Conservation (phyloP, 2,329 filamentous ascomycete species). For the Colletotrichum sp. region DNA sequence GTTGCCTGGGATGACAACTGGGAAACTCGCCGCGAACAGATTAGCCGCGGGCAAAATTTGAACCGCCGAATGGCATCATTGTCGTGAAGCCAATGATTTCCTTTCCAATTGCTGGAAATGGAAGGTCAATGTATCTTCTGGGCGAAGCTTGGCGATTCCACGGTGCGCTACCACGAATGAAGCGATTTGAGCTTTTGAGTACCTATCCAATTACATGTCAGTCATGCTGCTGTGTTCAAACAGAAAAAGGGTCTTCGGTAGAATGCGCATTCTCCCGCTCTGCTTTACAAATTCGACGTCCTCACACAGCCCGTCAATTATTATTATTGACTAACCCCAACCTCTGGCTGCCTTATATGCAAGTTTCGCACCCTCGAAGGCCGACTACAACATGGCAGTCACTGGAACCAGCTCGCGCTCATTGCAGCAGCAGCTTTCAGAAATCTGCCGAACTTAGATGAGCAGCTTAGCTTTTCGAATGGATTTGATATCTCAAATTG, state of each 20-base stretch:
- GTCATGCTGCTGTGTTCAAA: neutral
- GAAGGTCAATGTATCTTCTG: neutral
- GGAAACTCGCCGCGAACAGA: neutral
- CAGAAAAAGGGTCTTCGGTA: neutral
- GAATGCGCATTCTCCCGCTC: neutral
- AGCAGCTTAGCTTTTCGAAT: neutral
- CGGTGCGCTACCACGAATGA: neutral
- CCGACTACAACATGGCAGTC: neutral
- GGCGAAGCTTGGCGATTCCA: neutral
- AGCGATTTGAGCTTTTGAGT: neutral
- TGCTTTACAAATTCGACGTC: neutral
- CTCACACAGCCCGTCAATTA: neutral
- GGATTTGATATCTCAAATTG: too few species aligned
- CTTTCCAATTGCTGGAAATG: neutral
- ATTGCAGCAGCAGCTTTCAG: neutral
- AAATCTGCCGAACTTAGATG: neutral
- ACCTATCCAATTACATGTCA: neutral
- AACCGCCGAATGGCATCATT: neutral
- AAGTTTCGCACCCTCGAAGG: fast-evolving
- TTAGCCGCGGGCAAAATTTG: neutral
- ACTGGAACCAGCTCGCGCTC: fast-evolving
- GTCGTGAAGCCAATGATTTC: fast-evolving
- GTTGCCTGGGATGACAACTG: neutral
- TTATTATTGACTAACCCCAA: too few species aligned
- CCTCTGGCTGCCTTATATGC: too few species aligned